Percentiles rank a stretch among this genome's conserved stretches.
phyloP scores from a whole-genome alignment of 352 stramenopile genomes.

The Pythium insidiosum region DNA sequence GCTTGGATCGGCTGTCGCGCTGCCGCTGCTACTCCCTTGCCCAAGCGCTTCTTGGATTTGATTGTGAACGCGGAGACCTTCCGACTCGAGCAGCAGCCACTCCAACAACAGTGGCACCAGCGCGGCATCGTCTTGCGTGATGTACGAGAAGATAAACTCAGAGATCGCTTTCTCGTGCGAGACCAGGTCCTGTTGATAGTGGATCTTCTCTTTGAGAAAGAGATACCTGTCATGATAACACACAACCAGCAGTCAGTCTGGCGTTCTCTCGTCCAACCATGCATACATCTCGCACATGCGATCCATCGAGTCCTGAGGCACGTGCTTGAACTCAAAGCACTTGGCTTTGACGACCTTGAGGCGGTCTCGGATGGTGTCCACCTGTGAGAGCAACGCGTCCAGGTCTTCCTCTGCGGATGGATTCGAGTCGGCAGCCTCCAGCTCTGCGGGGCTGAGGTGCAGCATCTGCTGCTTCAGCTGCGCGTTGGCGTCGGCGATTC shows the following conservation, averaged over 20 bases:
- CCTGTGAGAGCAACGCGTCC: constrained; percentile 29
- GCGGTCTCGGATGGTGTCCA: constrained; percentile 36
- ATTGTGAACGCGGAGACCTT: constrained; percentile 45
- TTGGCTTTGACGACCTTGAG: constrained; percentile 54
- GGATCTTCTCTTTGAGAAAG: constrained; percentile 77
- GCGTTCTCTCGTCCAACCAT: neutral
- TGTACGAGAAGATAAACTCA: constrained; percentile 50
- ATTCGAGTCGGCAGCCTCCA: constrained; percentile 12
- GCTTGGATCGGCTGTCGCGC: neutral
- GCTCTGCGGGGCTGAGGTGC: constrained; percentile 31
- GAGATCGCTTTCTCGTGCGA: constrained; percentile 58
- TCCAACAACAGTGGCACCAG: constrained; percentile 63
- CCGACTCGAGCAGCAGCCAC: constrained; percentile 68
- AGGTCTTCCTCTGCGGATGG: constrained; percentile 33
- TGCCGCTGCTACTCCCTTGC: constrained; percentile 6
- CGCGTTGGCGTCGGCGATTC: constrained; percentile 49
- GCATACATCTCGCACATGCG: constrained; percentile 24
- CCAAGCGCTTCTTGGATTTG: constrained; percentile 58
- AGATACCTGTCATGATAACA: constrained; percentile 34
- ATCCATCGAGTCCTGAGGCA: constrained; percentile 50
- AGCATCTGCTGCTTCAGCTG: constrained; percentile 61
- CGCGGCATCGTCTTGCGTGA: constrained; percentile 40
- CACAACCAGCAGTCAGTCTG: neutral
- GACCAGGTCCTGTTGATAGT: constrained; percentile 62
- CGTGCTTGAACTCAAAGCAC: constrained; percentile 63